These are phyloP conservation scores for Suillus hirtellus DNA, from an alignment of 768 basidiomycete genomes.

Conservation along the genomic window DNA sequence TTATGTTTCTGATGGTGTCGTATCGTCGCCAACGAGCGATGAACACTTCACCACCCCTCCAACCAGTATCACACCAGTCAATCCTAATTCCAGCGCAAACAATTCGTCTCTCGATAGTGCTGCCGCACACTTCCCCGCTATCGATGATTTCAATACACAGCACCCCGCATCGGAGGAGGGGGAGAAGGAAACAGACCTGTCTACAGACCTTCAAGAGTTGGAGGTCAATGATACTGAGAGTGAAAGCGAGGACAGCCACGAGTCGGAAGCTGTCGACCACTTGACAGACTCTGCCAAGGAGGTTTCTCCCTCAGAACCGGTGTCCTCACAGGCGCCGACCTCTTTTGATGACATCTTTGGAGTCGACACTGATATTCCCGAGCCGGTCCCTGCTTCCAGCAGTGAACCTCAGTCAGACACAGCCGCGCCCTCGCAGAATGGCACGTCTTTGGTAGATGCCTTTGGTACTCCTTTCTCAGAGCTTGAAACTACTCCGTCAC, in stretches of 20 bases:
- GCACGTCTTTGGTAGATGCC: constrained; percentile 32
- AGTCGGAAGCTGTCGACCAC: constrained; percentile 16
- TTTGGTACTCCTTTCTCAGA: constrained; percentile 38
- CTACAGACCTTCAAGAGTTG: constrained; percentile 54
- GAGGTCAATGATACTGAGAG: constrained; percentile 58
- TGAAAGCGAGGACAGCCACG: constrained; percentile 40
- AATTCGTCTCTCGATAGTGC: constrained; percentile 28
- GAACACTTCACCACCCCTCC: constrained; percentile 67
- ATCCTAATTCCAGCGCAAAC: constrained; percentile 18
- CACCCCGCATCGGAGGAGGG: constrained; percentile 17
- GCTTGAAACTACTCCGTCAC: constrained; percentile 19
- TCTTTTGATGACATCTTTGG: constrained; percentile 66
- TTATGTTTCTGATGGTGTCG: constrained; percentile 21
- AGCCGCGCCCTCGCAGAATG: constrained; percentile 18
- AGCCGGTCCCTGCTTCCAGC: constrained; percentile 23
- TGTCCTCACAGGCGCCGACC: constrained; percentile 12
- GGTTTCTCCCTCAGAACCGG: constrained; percentile 14
- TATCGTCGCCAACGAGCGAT: constrained; percentile 38
- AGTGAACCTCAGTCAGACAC: constrained; percentile 21
- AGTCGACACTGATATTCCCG: constrained; percentile 21
- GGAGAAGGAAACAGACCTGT: constrained; percentile 51
- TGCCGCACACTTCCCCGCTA: constrained; percentile 37
- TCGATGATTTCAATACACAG: constrained; percentile 30
- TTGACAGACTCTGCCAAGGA: constrained; percentile 5
- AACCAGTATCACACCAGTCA: constrained; percentile 37